These are phyloP conservation scores for Backusella tarrabulga DNA, from an alignment of 192 early-diverging fungal species.

Conservation along the genomic window DNA sequence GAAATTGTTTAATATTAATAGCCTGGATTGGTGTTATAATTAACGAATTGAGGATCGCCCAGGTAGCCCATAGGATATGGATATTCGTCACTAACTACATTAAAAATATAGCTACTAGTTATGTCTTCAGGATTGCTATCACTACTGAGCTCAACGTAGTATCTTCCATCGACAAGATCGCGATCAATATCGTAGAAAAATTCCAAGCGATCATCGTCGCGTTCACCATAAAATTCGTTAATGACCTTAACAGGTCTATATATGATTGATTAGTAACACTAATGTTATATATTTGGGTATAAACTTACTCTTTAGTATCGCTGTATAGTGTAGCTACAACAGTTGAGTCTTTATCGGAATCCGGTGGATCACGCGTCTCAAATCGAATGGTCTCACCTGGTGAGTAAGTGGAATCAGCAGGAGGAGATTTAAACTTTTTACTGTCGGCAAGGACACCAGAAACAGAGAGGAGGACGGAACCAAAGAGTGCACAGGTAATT, in stretches of 20 bases:
- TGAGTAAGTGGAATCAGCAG: background rate
- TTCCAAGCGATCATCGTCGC: background rate
- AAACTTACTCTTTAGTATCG: background rate
- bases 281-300: background rate
- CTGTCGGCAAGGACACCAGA: background rate
- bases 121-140: background rate
- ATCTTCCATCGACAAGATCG: background rate
- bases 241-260: background rate
- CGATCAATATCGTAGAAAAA: background rate
- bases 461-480: background rate
- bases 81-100: background rate
- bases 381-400: background rate
- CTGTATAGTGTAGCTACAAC: background rate
- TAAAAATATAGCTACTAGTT: background rate
- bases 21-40: background rate
- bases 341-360: background rate
- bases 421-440: background rate
- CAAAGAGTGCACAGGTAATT: background rate
- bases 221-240: background rate
- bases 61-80: background rate
- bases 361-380: background rate
- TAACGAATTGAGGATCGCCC: background rate
- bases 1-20: background rate
- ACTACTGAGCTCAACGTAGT: background rate
- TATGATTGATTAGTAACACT: background rate